Conservation (phyloP, 495 filamentous ascomycete species). For the Xylaria castorea region DNA sequence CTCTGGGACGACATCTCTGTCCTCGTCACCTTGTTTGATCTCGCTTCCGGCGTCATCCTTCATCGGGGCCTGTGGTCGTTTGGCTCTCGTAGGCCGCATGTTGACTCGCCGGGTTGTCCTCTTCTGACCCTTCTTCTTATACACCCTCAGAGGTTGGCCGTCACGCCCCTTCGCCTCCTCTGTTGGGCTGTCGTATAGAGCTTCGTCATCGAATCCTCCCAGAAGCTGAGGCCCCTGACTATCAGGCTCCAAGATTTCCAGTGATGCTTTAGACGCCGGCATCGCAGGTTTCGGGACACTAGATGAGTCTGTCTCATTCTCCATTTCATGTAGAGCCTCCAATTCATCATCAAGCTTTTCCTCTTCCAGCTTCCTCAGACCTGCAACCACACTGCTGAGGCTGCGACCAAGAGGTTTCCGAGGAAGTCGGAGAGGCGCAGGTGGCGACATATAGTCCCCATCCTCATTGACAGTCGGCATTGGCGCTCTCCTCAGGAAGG, state of each 20-base stretch:
- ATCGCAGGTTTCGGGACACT: slow-evolving; percentile 30
- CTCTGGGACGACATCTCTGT: slow-evolving; percentile 48
- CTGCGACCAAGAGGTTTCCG: slow-evolving; percentile 72
- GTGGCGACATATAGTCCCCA: slow-evolving; percentile 50
- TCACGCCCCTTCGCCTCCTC: slow-evolving; percentile 51
- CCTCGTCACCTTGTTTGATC: slow-evolving; percentile 14
- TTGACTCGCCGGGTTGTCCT: slow-evolving; percentile 79
- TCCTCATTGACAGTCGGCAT: slow-evolving; percentile 56
- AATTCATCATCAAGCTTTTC: slow-evolving; percentile 78
- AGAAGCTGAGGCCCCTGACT: slow-evolving; percentile 62
- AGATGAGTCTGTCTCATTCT: slow-evolving; percentile 55
- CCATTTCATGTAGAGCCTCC: slow-evolving; percentile 82
- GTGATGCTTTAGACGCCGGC: slow-evolving; percentile 29
- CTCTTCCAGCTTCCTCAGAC: slow-evolving; percentile 79
- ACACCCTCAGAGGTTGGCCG: slow-evolving; percentile 64
- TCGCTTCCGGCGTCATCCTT: slow-evolving; percentile 32
- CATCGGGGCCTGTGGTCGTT: slow-evolving; percentile 47
- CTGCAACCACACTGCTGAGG: slow-evolving; percentile 79
- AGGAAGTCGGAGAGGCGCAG: slow-evolving; percentile 62
- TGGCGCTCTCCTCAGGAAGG: slow-evolving; percentile 70
- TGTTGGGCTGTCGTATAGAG: slow-evolving; percentile 55
- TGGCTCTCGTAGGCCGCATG: slow-evolving; percentile 63
- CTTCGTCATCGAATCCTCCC: slow-evolving; percentile 67
- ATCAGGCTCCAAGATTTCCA: slow-evolving; percentile 64
- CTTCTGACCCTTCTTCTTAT: slow-evolving; percentile 94